These are phyloP conservation scores for Psidium friedrichsthalianum DNA, from an alignment of 345 rosid genomes.

Conservation along the genomic window DNA sequence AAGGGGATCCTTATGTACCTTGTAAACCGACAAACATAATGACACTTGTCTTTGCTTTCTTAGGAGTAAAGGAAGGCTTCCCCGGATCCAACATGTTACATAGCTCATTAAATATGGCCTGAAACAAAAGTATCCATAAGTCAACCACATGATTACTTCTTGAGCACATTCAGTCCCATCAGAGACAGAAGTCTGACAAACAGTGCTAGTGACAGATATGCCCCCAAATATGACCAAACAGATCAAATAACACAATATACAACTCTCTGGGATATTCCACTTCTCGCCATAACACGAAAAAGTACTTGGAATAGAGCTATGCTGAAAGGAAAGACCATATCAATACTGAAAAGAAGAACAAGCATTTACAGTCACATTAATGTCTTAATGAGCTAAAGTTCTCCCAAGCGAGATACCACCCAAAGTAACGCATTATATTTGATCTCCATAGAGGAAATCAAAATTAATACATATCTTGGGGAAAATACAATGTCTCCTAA, in stretches of 20 bases:
- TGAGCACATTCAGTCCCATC: background rate
- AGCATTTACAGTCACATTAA: background rate
- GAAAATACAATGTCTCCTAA: background rate
- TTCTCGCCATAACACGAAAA: background rate
- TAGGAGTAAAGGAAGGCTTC: conserved; percentile 70
- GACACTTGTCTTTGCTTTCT: conserved; percentile 68
- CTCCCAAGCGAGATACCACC: background rate
- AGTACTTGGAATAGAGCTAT: background rate
- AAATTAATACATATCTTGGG: background rate
- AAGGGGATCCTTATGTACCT: conserved; percentile 20
- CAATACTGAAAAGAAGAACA: background rate
- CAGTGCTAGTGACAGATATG: background rate
- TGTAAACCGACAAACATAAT: conserved; percentile 90
- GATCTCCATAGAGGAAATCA: background rate
- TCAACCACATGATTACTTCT: background rate
- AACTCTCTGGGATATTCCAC: background rate
- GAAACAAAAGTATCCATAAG: background rate
- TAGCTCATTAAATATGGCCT: conserved; percentile 86
- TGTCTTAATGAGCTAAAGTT: background rate
- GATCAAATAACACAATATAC: background rate
- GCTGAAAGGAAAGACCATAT: background rate
- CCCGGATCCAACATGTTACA: conserved; percentile 90
- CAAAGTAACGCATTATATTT: background rate
- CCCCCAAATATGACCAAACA: background rate
- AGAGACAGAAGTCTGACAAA: background rate